Base-by-base conservation (phyloP, 2,329 filamentous ascomycete genomes). In the Pseudogymnoascus sp. region DNA sequence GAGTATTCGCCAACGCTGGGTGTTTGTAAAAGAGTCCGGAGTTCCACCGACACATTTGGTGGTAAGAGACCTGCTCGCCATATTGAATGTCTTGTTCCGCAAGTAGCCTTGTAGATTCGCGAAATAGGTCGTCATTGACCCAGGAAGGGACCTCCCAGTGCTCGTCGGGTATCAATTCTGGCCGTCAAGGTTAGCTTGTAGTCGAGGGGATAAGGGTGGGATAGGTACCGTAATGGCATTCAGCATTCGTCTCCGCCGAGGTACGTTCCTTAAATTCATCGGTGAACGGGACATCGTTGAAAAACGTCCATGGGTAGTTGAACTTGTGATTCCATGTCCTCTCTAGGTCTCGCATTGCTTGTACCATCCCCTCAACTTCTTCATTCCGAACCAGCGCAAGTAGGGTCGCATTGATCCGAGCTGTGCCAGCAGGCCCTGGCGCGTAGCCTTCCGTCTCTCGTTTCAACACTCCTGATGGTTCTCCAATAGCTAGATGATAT, bases 1-100 rank as follows among this genome's bases (percentile, higher is more conserved):
- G 90, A 67, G 84, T 86, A 70, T 95, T 77, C 68, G 86, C 81
- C 63, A 99, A 84, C 0, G 92, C 93, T 0, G 92, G 91, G 76
- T 99, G 95, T 73, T 95, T 92, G 81, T 96, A 97, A 81, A 99
- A 99, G 76, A 97, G 82, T 72, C 95, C 95, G 72, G 90, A 96
- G 79, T 99, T 99, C 95, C 95, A 99, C 63, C 95, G 87, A 74
- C 95, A 99, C 95, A 99, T 99, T 74, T 97, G 90, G 77, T 97
- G 93, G 78, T 99, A 99, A 59, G 92, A 96, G 62, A 90, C 78
- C 81, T 90, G 90, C 70, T 86, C 83, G 71, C 90, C 91, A 75
- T 99, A 99, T 74, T 97, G 93, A 47, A 99, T 91, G 8, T 89
- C 83, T 71, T 93, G 85, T 73, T 95, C 89, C 72, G 90, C 82